Evolutionary conservation across 1,139 yeast species (phyloP).

Genomic region (Komagataea norvegica): DNA sequence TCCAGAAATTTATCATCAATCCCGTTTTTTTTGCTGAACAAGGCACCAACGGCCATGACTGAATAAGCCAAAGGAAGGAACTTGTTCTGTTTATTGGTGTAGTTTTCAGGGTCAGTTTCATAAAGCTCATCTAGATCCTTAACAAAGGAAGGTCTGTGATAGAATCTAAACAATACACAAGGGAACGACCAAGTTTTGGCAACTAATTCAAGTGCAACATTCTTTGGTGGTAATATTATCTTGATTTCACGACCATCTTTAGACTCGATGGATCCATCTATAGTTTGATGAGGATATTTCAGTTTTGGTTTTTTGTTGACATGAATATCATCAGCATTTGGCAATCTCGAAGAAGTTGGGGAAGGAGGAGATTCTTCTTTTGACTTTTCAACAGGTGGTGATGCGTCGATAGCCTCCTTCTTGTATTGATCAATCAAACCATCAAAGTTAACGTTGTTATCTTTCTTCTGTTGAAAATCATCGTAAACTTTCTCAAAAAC

Average conservation of each 20-base stretch:
- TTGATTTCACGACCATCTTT: constrained; percentile 46
- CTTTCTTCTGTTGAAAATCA: constrained; percentile 3
- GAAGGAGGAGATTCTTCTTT: neutral
- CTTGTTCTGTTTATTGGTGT: constrained; percentile 65
- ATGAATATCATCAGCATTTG: neutral
- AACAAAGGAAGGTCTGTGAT: constrained; percentile 79
- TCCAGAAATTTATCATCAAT: constrained; percentile 48
- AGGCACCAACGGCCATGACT: constrained; percentile 71
- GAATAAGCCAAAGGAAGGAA: constrained; percentile 72
- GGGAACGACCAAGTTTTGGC: constrained; percentile 85
- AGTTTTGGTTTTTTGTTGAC: constrained; percentile 17
- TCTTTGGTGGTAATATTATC: constrained; percentile 72
- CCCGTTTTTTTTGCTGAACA: constrained; percentile 43
- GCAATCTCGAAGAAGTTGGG: constrained; percentile 3
- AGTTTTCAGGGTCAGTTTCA: constrained; percentile 60
- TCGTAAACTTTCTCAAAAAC: constrained; percentile 30
- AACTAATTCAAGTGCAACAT: constrained; percentile 67
- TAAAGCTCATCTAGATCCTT: constrained; percentile 55
- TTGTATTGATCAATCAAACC: constrained; percentile 13
- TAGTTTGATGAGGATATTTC: constrained; percentile 22
- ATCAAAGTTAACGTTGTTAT: constrained; percentile 8
- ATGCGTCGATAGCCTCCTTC: constrained; percentile 1
- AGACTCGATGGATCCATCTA: constrained; percentile 37
- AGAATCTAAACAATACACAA: constrained; percentile 79
- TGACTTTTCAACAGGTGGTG: neutral